These are phyloP conservation scores for Sphaerulina populicola DNA, from an alignment of 2,329 filamentous ascomycete genomes.

Conservation along the genomic window DNA sequence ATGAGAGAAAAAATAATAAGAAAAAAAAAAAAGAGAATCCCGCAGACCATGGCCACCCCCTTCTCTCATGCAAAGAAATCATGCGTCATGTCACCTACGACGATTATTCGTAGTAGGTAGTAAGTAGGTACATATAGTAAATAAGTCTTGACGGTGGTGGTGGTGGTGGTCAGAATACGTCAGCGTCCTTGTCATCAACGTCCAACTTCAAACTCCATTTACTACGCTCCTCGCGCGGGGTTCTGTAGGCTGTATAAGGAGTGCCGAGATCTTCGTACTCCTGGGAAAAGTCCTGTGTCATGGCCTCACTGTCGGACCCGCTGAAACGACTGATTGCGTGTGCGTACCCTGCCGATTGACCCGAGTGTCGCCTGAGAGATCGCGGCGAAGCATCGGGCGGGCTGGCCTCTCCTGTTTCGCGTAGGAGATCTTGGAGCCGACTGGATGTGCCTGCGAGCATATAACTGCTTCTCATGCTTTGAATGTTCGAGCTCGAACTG, in stretches of 20 bases:
- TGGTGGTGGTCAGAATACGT: slow-evolving; percentile 22
- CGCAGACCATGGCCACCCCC: too few relatives aligned
- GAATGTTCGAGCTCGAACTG: slow-evolving; percentile 12
- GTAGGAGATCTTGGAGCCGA: slow-evolving; percentile 24
- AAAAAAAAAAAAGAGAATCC: too few relatives aligned
- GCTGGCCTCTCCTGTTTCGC: slow-evolving; percentile 23
- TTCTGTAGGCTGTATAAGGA: slow-evolving; percentile 26
- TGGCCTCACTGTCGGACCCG: slow-evolving; percentile 22
- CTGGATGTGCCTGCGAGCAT: slow-evolving; percentile 22
- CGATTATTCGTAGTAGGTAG: too few relatives aligned
- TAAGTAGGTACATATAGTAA: not conserved
- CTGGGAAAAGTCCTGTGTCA: slow-evolving; percentile 3
- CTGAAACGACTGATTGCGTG: slow-evolving; percentile 23
- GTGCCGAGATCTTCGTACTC: slow-evolving; percentile 18
- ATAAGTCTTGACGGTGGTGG: not conserved
- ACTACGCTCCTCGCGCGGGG: slow-evolving; percentile 26
- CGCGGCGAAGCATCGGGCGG: slow-evolving; percentile 11
- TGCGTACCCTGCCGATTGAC: slow-evolving; percentile 2
- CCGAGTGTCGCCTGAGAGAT: slow-evolving; percentile 13
- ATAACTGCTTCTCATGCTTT: slow-evolving; percentile 25
- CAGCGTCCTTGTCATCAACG: slow-evolving; percentile 9
- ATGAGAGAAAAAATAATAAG: too few relatives aligned
- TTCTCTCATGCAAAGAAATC: too few relatives aligned
- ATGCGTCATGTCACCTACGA: too few relatives aligned
- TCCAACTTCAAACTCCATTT: slow-evolving; percentile 15